Evolutionary conservation across 2,329 filamentous ascomycete genomes (phyloP), one percentile per base, ranked within the genome.

Genomic region (Dissoconium aciculare): DNA sequence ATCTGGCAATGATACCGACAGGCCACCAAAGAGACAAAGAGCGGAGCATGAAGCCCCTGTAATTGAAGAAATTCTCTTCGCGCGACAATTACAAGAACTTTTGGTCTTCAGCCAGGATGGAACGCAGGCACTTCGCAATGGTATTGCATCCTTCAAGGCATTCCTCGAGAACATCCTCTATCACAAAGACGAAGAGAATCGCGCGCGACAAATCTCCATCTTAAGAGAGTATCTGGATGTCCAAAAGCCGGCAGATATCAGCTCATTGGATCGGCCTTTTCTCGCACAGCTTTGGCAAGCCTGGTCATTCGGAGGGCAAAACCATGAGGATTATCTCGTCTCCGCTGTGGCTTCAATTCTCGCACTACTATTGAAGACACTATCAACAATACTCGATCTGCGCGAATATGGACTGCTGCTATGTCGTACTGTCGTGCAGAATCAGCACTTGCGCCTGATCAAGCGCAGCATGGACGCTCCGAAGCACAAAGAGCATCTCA

Each of bases 401-500:
- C 70, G 77, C 2, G 66, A 79, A 2, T 71, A 81, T 45, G 87
- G 84, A 6, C 59, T 83, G 5, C 71, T 77, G 16, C 66, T 98
- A 28, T 84, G 82, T 52, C 79, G 81, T 42, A 81, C 81, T 11
- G 60, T 95, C 25, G 59, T 98, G 15, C 78, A 84, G 46, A 78
- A 78, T 40, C 71, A 76, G 15, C 82, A 93, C 43, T 64, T 85
- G 39, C 82, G 85, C 44, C 68, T 92, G 3, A 59, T 95, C 14
- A 74, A 81, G 17, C 74, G 76, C 36, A 83, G 82, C 36, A 59
- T 95, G 11, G 77, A 80, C 3, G 73, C 81, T 0, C 76, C 80
- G 14, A 85, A 83, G 54, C 68, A 73, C 28, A 93, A 91, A 50
- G 83, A 84, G 23, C 83, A 81, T 54, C 63, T 95, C 35, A 85